Conservation (phyloP, 345 rosid species). For the Physaria fendleri region DNA sequence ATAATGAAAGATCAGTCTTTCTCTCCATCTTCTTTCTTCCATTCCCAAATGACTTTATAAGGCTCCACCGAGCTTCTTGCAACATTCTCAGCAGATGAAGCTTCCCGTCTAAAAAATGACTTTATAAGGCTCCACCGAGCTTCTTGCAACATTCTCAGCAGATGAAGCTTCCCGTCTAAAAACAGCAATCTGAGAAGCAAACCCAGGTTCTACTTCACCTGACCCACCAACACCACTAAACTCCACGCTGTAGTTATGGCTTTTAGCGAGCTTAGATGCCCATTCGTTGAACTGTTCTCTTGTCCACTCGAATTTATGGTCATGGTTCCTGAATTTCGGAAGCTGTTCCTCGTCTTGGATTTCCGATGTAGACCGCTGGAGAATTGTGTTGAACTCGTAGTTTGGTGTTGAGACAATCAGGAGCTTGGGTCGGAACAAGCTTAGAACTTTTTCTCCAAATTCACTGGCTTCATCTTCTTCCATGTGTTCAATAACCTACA, state of each 20-base stretch:
- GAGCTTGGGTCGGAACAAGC: slow-evolving; percentile 55
- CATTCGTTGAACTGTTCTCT: slow-evolving; percentile 69
- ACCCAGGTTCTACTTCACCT: slow-evolving; percentile 66
- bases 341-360: slow-evolving; percentile 56
- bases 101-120: slow-evolving; percentile 49
- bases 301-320: slow-evolving; percentile 98
- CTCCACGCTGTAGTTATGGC: slow-evolving; percentile 60
- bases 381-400: slow-evolving; percentile 80
- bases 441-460: slow-evolving; percentile 63
- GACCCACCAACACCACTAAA: slow-evolving; percentile 91
- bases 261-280: slow-evolving; percentile 56
- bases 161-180: slow-evolving; percentile 34
- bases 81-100: background rate
- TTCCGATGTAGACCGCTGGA: slow-evolving; percentile 41
- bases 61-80: slow-evolving; percentile 4
- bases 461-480: slow-evolving; percentile 75
- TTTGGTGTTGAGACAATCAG: slow-evolving; percentile 91
- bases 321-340: slow-evolving; percentile 79
- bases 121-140: slow-evolving; percentile 29
- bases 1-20: background rate
- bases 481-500: slow-evolving; percentile 93
- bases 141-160: background rate
- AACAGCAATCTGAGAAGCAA: slow-evolving; percentile 87
- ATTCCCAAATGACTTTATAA: slow-evolving; percentile 74
- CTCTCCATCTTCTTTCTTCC: slow-evolving; percentile 33